These are phyloP conservation scores for Paramecium bursaria DNA, from an alignment of 73 alveolate species.

Conservation along the genomic window DNA sequence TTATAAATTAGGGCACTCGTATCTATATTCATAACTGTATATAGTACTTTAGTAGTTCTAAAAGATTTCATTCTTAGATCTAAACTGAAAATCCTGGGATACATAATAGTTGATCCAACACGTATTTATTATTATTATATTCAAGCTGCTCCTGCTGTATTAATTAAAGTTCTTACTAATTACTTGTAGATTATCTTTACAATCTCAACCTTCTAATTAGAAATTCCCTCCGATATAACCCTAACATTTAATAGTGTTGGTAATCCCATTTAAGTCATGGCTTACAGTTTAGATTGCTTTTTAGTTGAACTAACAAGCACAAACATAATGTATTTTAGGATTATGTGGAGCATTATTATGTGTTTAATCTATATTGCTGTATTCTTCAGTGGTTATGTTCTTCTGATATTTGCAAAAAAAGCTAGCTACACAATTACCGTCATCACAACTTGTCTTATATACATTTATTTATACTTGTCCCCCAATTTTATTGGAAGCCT, in stretches of 20 bases:
- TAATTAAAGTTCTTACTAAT: slow-evolving; percentile 2
- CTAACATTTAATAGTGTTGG: neutral
- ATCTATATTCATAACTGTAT: neutral
- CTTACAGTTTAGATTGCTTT: neutral
- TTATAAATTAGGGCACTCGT: neutral
- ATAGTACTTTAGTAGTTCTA: neutral
- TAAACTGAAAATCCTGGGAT: too few species aligned
- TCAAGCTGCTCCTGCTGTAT: too few species aligned
- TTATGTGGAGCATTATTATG: slow-evolving; percentile 7
- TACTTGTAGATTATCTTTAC: neutral
- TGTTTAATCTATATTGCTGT: neutral
- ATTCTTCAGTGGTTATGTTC: neutral
- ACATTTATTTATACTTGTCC: neutral
- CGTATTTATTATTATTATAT: too few species aligned
- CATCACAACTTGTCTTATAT: neutral
- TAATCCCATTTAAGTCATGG: slow-evolving; percentile 25
- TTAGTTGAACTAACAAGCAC: neutral
- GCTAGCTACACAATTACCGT: neutral
- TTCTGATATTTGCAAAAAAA: neutral
- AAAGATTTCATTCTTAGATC: too few species aligned
- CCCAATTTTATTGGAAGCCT: slow-evolving; percentile 38
- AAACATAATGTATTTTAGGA: neutral
- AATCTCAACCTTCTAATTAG: neutral
- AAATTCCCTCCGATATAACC: neutral
- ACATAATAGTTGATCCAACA: too few species aligned